Base-by-base conservation (phyloP, 139 green algal species). In the Chlorella sp. region DNA sequence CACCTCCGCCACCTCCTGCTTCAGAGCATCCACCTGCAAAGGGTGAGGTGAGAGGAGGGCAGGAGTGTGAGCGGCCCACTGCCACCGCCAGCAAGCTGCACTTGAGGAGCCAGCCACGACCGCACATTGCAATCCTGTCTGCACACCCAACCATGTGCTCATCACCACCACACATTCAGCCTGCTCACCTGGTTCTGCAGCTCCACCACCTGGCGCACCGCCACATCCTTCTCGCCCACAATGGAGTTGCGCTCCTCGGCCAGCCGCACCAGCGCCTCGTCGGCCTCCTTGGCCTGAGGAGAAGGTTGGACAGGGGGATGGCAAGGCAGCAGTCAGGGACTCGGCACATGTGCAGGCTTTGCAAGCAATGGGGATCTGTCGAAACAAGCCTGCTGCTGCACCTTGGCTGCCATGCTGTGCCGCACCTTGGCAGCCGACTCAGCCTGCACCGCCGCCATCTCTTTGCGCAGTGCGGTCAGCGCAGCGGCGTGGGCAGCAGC, bases 1-100 rank as follows among this genome's bases (percentile, higher is more conserved):
- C 18, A 70, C 81, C 70, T 80, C 56, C 26, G n/a, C 15, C 36
- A 81, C 28, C 60, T 86, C 81, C 56, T 86, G 69, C 81, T 78
- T 39, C 55, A 86, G 70, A 12, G 26, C 26, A 17, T 80, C 56
- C 13, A 86, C 57, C 51, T 60, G 51, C 51, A 2, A 21, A 60
- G 51, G 51, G 15, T 21, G 13, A 15, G 2, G 12, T 23, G 51
- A 60, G 44, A 51, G 9, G 44, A 9, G 44, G 9, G 44, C 7
- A 51, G 44, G 7, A 51, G 6, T 51, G 44, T 51, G 44, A 51
- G 44, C 9, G n/a, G n/a, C n/a, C n/a, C n/a, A n/a, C n/a, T n/a
- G n/a, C n/a, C n/a, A n/a, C n/a, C n/a, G n/a, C n/a, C n/a, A n/a
- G 44, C 44, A 51, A 51, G 9, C 44, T 51, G 44, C n/a, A n/a